Base-by-base conservation (phyloP, 2,329 filamentous ascomycete species). In the Rhinocladiella mackenziei region DNA sequence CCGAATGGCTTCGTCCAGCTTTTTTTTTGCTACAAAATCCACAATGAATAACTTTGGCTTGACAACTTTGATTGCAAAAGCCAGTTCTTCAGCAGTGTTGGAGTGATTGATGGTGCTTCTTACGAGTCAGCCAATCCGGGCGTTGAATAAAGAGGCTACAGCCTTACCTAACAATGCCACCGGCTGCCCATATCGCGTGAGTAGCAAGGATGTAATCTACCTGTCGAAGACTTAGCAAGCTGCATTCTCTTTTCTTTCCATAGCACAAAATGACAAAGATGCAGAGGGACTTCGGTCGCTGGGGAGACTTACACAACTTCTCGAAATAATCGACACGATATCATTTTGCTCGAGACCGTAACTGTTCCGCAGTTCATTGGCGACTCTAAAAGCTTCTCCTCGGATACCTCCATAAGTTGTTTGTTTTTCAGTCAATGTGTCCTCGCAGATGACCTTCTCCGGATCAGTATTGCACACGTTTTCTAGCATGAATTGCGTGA, bases 371-470 rank as follows among this genome's bases (percentile, higher is more conserved):
- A 52, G 22, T 20, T 32, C 17, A 18, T 44, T 39, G 13, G 45
- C 45, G 15, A 43, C 38, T 19, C 43, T 39, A 29, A 48, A 51
- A 10, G 45, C 36, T 19, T 48, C 49, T 20, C 33, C 30, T 20
- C 43, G 48, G 8, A 50, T 17, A 11, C 30, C 39, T 15, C 44
- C 36, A 22, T 55, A 50, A 2, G 50, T 50, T 9, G 32, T 25
- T 5, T 32, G 39, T 38, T 45, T 54, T 2, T 43, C 43, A 5
- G 47, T 51, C 11, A 51, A 25, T 19, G 43, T 41, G 23, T 55
- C 53, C 31, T 55, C 53, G 26, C 33, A 43, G 17, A 55, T 54
- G 9, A 51, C 19, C 17, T 51, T 55, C n/a, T 37, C 26, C 7
- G 50, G 47, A 29, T 31, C 28, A n/a, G 34, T 48, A 37, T 51